phyloP scores from a whole-genome alignment of 208 protist species.

The Trypanosoma platydactyli region DNA sequence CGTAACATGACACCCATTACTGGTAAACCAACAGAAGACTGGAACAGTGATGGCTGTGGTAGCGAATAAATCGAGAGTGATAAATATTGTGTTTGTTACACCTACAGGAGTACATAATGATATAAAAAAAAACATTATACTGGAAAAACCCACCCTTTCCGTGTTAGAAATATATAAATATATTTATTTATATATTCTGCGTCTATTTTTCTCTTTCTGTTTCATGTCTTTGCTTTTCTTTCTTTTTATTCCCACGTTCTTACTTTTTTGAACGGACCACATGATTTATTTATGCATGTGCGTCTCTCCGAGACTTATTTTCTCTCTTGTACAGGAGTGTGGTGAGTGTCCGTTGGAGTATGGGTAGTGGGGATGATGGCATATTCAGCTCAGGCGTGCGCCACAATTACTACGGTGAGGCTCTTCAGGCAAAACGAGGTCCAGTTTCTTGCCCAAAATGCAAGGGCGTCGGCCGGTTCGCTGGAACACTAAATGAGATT shows the following conservation, averaged over 20 bases:
- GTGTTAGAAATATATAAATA: slow-evolving; percentile 1
- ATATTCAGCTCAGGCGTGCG: slow-evolving; percentile 25
- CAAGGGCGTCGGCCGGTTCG: slow-evolving; percentile 44
- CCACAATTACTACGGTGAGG: slow-evolving; percentile 68
- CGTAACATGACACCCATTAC: slow-evolving; percentile 2
- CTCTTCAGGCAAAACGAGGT: slow-evolving; percentile 19
- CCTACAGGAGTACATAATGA: background rate
- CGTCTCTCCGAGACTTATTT: background rate
- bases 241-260: background rate
- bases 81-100: background rate
- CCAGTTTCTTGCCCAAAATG: slow-evolving; percentile 63
- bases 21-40: background rate
- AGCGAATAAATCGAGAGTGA: slow-evolving; percentile 22
- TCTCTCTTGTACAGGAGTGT: background rate
- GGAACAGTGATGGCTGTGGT: slow-evolving; percentile 18
- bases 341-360: background rate
- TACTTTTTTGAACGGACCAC: background rate
- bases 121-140: background rate
- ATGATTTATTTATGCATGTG: too few species aligned
- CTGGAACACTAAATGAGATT: slow-evolving; percentile 59
- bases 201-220: background rate
- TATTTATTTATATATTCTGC: background rate
- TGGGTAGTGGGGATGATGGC: slow-evolving; percentile 23
- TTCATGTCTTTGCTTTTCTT: background rate
- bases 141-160: background rate